Evolutionary conservation across 1,139 yeast genomes (phyloP).

Genomic region (Lodderomyces margitis): DNA sequence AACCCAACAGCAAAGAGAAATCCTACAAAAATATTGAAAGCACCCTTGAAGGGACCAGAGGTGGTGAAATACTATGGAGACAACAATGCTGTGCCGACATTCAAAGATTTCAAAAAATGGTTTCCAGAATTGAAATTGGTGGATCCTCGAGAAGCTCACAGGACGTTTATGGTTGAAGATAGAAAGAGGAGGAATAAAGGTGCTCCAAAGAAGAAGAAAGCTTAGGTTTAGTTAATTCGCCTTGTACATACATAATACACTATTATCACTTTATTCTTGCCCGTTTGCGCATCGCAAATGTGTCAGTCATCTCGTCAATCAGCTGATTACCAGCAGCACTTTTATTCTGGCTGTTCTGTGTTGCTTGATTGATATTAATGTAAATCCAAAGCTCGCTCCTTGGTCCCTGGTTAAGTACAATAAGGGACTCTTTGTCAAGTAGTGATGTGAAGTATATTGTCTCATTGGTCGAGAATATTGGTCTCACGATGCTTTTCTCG

Average conservation of each 20-base stretch:
- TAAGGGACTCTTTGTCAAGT: not conserved
- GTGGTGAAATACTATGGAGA: conserved; percentile 75
- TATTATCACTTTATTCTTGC: conserved; percentile 12
- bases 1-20: conserved; percentile 73
- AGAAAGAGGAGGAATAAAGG: conserved; percentile 89
- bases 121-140: conserved; percentile 59
- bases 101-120: conserved; percentile 56
- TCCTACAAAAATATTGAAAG: conserved; percentile 72
- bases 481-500: not conserved
- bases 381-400: not conserved
- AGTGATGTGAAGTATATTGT: not conserved
- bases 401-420: not conserved
- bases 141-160: conserved; percentile 73
- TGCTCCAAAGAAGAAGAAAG: conserved; percentile 74
- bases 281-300: conserved; percentile 24
- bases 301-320: conserved; percentile 31
- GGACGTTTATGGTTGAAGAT: conserved; percentile 61
- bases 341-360: not conserved
- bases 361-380: not conserved
- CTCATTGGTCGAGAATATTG: not conserved
- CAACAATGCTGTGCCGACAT: conserved; percentile 61
- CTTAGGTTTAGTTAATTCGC: conserved; percentile 6
- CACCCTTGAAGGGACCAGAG: conserved; percentile 74
- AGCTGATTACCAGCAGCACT: conserved; percentile 3
- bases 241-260: not conserved